Conservation (phyloP, 192 early-diverging fungal species). For the Mortierella alpina region DNA sequence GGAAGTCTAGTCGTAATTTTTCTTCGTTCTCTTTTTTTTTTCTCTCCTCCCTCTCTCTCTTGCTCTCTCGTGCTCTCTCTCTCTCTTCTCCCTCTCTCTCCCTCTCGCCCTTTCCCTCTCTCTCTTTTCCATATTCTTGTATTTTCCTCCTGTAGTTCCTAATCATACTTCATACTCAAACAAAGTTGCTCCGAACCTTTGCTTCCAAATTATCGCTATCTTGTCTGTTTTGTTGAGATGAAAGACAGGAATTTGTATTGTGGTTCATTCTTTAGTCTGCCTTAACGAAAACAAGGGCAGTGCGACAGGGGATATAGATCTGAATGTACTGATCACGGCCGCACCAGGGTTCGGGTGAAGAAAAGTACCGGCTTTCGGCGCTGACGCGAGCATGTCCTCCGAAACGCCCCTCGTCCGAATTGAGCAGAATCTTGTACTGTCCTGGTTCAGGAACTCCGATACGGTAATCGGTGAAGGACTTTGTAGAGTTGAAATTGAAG, state of each 20-base stretch:
- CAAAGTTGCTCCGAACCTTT: no score
- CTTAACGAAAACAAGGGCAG: constrained; percentile 36
- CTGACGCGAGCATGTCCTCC: constrained; percentile 86
- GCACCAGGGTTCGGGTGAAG: constrained; percentile 80
- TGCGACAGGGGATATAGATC: constrained; percentile 55
- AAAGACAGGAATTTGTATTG: no score
- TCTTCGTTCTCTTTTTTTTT: neutral
- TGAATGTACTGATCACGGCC: constrained; percentile 81
- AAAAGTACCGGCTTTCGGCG: constrained; percentile 68
- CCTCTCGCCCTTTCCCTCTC: neutral
- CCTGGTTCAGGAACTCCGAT: constrained; percentile 80
- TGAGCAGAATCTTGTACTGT: constrained; percentile 78
- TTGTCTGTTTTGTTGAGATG: no score
- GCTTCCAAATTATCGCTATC: no score
- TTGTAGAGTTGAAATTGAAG: constrained; percentile 93
- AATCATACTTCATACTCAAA: neutral
- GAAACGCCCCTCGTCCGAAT: constrained; percentile 82
- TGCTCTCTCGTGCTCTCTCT: neutral
- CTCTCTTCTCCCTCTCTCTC: neutral
- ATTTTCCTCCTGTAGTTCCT: neutral
- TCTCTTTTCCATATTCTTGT: neutral
- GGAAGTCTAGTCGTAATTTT: neutral
- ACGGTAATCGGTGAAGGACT: constrained; percentile 90
- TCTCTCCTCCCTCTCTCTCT: neutral
- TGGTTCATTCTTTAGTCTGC: neutral